phyloP scores from a whole-genome alignment of 1,284 basidiomycete genomes.

The Inonotus hispidus region DNA sequence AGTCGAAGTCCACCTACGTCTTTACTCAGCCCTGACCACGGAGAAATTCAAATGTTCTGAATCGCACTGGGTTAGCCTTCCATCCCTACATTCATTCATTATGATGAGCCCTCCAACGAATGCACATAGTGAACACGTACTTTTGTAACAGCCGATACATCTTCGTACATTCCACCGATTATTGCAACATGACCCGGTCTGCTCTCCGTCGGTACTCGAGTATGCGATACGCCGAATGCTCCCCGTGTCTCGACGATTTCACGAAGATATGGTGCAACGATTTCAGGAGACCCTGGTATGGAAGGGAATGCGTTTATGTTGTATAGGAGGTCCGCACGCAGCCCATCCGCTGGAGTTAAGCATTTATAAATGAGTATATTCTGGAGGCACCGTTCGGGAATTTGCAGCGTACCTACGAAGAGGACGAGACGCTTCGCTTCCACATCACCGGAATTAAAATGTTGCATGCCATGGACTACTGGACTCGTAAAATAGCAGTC shows the following conservation, averaged over 20 bases:
- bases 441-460: conserved; percentile 39
- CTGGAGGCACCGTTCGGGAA: background rate
- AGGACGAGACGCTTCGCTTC: conserved; percentile 74
- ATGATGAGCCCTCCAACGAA: background rate
- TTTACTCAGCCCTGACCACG: background rate
- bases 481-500: conserved; percentile 88
- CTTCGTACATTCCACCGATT: conserved; percentile 92
- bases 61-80: conserved; percentile 80
- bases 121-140: conserved; percentile 29
- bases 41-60: background rate
- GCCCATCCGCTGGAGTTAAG: conserved; percentile 60
- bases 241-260: conserved; percentile 62
- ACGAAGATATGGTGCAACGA: conserved; percentile 77
- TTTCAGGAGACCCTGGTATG: conserved; percentile 42
- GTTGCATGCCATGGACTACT: conserved; percentile 69
- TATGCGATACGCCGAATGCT: conserved; percentile 82
- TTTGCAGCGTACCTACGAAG: conserved; percentile 60
- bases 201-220: conserved; percentile 85
- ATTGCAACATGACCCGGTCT: conserved; percentile 87
- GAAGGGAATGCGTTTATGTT: conserved; percentile 55
- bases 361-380: background rate
- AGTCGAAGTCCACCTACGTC: conserved; percentile 79
- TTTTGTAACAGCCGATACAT: conserved; percentile 87
- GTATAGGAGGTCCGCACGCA: conserved; percentile 81
- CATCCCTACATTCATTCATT: conserved; percentile 54